phyloP scores from a whole-genome alignment of 306 rosid genomes.

The Trifolium subterraneum region DNA sequence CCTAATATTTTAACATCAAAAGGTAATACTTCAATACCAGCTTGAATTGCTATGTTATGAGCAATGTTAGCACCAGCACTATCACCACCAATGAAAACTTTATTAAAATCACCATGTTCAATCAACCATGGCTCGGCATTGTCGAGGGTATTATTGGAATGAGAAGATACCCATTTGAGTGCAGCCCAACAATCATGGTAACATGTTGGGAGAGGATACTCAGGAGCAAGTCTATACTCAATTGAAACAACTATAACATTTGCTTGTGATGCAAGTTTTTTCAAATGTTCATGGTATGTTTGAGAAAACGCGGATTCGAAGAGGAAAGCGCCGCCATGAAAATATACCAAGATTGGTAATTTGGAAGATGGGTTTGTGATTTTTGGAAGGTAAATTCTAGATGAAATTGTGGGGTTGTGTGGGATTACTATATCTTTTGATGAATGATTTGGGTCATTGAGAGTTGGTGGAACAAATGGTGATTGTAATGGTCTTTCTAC shows the following conservation, averaged over 20 bases:
- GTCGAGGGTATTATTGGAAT: background rate
- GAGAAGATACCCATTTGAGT: conserved; percentile 48
- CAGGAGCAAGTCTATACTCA: conserved; percentile 56
- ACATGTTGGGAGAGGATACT: conserved; percentile 46
- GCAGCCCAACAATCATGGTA: conserved; percentile 53
- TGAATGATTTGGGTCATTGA: conserved; percentile 30
- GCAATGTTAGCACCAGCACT: conserved; percentile 65
- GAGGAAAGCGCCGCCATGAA: conserved; percentile 54
- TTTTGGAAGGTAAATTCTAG: conserved; percentile 46
- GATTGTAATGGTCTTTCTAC: conserved; percentile 31
- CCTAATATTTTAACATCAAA: conserved; percentile 43
- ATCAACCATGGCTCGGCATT: conserved; percentile 57
- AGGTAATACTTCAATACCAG: conserved; percentile 49
- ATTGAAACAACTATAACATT: conserved; percentile 49
- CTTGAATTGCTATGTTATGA: conserved; percentile 55
- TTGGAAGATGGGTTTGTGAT: conserved; percentile 10
- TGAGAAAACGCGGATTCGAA: conserved; percentile 48
- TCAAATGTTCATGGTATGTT: conserved; percentile 39
- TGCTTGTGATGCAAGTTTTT: conserved; percentile 36
- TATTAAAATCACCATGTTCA: conserved; percentile 40
- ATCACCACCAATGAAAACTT: conserved; percentile 60
- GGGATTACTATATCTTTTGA: conserved; percentile 35
- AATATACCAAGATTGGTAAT: conserved; percentile 55
- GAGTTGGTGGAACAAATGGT: conserved; percentile 37
- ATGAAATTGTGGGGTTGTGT: conserved; percentile 31